phyloP scores from a whole-genome alignment of 2,329 filamentous ascomycete genomes.

The Stagonosporopsis tanaceti region DNA sequence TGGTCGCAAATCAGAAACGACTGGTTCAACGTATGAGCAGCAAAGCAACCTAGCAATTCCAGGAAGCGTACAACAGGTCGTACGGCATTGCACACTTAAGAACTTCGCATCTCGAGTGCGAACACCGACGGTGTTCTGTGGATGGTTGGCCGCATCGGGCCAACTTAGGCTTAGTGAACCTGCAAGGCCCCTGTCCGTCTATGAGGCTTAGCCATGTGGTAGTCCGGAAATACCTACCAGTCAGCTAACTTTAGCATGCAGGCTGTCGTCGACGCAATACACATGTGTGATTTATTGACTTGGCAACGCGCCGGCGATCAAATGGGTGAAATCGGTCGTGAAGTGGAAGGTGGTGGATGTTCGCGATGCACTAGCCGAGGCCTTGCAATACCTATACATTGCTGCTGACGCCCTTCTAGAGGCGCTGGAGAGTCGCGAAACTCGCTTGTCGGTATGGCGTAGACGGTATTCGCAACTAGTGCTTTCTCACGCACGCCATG shows the following conservation, averaged over 20 bases:
- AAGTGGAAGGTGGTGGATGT: slow-evolving; percentile 1
- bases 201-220: slow-evolving; percentile 44
- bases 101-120: slow-evolving; percentile 15
- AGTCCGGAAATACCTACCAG: slow-evolving; percentile 38
- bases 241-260: slow-evolving; percentile 43
- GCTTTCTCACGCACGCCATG: background rate
- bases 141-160: slow-evolving; percentile 24
- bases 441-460: background rate
- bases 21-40: slow-evolving; percentile 28
- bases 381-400: slow-evolving; percentile 6
- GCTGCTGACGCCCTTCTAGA: slow-evolving; percentile 6
- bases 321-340: background rate
- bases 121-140: slow-evolving; percentile 27
- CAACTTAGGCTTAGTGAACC: slow-evolving; percentile 21
- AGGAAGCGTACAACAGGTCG: slow-evolving; percentile 36
- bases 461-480: slow-evolving; percentile 8
- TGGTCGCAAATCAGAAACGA: slow-evolving; percentile 40
- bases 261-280: slow-evolving; percentile 12
- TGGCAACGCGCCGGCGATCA: slow-evolving; percentile 5
- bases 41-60: slow-evolving; percentile 32
- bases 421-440: slow-evolving; percentile 3
- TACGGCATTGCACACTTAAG: slow-evolving; percentile 29
- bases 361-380: slow-evolving; percentile 9
- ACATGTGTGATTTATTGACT: slow-evolving; percentile 15
- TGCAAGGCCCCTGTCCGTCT: slow-evolving; percentile 26